Percentiles rank a stretch among this genome's conserved stretches.
phyloP scores from a whole-genome alignment of 1,284 basidiomycete genomes.

The Sporisorium exsertum region DNA sequence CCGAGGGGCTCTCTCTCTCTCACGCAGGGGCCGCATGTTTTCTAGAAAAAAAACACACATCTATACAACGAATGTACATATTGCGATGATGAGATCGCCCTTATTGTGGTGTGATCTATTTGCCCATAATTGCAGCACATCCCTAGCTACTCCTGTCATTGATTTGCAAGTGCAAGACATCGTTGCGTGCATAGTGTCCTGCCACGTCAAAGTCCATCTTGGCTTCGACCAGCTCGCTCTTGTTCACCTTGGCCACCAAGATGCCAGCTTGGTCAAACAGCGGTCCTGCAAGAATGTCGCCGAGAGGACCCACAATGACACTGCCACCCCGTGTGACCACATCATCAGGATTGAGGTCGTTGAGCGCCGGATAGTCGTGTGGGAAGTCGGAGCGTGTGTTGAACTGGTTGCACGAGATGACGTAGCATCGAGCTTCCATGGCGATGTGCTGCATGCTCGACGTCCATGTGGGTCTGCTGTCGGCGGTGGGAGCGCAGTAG shows the following conservation, averaged over 20 bases:
- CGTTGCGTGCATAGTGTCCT: constrained; percentile 78
- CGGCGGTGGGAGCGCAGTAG: constrained; percentile 80
- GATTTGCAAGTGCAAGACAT: constrained; percentile 68
- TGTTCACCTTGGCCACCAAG: constrained; percentile 76
- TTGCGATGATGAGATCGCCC: too few species aligned
- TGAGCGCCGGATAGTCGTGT: constrained; percentile 71
- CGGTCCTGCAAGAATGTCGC: constrained; percentile 78
- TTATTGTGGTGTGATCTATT: neutral
- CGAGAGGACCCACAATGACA: constrained; percentile 78
- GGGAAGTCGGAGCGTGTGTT: constrained; percentile 73
- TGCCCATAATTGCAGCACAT: neutral
- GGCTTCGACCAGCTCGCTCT: constrained; percentile 76
- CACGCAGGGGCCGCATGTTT: too few species aligned
- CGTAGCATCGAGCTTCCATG: constrained; percentile 81
- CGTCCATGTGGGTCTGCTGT: constrained; percentile 77
- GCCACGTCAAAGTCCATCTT: constrained; percentile 80
- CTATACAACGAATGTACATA: neutral
- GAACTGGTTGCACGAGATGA: constrained; percentile 76
- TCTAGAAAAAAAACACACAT: neutral
- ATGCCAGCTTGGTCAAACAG: constrained; percentile 75
- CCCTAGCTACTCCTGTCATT: constrained; percentile 13
- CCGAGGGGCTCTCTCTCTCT: too few species aligned
- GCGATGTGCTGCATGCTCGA: constrained; percentile 80
- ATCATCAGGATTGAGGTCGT: constrained; percentile 68
- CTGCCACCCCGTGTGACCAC: constrained; percentile 79